Evolutionary conservation across 495 filamentous ascomycete genomes (phyloP).

Genomic region (Sabuloglossum arenarium): DNA sequence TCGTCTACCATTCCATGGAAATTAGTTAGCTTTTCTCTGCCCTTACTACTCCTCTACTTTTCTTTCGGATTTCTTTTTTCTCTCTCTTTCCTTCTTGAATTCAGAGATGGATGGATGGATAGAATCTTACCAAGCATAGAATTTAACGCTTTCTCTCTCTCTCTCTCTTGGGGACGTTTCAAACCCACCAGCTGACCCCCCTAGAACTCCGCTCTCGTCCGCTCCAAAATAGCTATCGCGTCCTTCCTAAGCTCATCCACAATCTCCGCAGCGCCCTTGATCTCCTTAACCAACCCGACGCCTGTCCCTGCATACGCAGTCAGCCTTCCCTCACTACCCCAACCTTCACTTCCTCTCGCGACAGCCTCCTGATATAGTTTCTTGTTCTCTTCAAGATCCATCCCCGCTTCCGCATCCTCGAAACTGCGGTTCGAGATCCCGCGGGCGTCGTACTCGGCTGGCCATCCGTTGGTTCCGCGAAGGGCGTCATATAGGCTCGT

Average conservation of each 20-base stretch:
- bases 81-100: too few species aligned
- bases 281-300: constrained; percentile 27
- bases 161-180: not conserved
- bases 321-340: constrained; percentile 40
- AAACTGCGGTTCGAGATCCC: constrained; percentile 41
- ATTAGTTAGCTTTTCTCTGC: too few species aligned
- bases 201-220: constrained; percentile 3
- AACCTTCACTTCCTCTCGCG: constrained; percentile 32
- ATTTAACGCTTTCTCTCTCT: too few species aligned
- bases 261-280: constrained; percentile 23
- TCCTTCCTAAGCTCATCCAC: constrained; percentile 20
- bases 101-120: too few species aligned
- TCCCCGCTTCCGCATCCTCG: constrained; percentile 33
- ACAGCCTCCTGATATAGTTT: constrained; percentile 33
- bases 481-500: constrained; percentile 52
- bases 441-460: constrained; percentile 37
- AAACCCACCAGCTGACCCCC: not conserved
- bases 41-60: too few species aligned
- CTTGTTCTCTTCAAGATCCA: constrained; percentile 35
- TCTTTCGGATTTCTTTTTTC: too few species aligned
- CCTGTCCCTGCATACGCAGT: constrained; percentile 48
- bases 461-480: constrained; percentile 49
- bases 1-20: too few species aligned
- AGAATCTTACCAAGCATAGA: too few species aligned
- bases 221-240: constrained; percentile 8